Base-by-base conservation (phyloP, 2,329 filamentous ascomycete species). In the Eutypella sp. region DNA sequence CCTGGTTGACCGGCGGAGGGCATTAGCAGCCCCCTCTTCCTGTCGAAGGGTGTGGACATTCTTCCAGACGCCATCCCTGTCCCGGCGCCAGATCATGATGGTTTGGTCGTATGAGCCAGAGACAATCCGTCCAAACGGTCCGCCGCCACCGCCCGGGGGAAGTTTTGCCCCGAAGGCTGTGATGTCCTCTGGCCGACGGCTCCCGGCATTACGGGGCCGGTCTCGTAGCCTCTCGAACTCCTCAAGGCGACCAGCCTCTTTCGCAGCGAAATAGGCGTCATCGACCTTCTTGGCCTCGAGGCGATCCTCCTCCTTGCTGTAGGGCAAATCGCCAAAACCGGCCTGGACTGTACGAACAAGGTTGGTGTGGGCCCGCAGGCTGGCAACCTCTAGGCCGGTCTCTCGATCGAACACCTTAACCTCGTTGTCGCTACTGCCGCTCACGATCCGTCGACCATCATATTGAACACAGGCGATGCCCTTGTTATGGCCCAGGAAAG, bases 381-480 rank as follows among this genome's bases (percentile, higher is more conserved):
- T 92, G 15, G 91, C 92, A 5, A 97, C 89, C 65, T 97, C 91
- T 10, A 93, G 84, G 4, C 87, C 87, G 0, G 89, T 90, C 39
- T 81, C 78, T 38, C 87, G 84, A 62, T 97, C 93, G 63, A 95
- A 99, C 18, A 99, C 93, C 55, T 93, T 90, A 25, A 99, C 89
- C 34, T 93, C 91, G 62, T 95, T 90, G 65, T 99, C 93, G 57
- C 91, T 96, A 65, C 91, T 96, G 3, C 93, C 93, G 57, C 89
- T 96, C 42, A 99, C 89, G 51, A 99, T 95, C 18, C 93, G 82
- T 42, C 89, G 83, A 22, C 89, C 90, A 62, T 99, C 93, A 61
- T 93, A 97, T 66, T 99, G 92, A 15, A 99, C 91, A 64, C 93
- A 99, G 3, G 93, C 93, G 57, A 99, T 97, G 25, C 93, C 93